Conservation (phyloP, 371 early-diverging fungal species). For the Mortierella sp. region DNA sequence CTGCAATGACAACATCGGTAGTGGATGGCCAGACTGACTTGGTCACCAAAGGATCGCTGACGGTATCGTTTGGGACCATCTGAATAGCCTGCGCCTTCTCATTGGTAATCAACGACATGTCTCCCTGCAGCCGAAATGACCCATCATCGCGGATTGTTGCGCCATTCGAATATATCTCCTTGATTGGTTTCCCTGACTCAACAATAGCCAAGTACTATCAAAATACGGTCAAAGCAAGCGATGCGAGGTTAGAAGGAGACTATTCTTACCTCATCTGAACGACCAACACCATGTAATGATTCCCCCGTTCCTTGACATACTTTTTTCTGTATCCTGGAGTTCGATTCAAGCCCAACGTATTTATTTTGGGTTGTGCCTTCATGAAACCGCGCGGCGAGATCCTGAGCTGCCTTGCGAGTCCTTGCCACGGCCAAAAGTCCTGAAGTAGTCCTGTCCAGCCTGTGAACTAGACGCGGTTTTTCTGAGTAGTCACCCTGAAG, state of each 20-base stretch:
- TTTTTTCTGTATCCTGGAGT: constrained; percentile 19
- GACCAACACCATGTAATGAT: too few relatives aligned
- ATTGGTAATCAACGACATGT: constrained; percentile 17
- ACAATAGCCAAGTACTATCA: constrained; percentile 20
- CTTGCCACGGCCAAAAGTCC: constrained; percentile 40
- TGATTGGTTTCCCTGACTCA: constrained; percentile 15
- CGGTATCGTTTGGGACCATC: background rate
- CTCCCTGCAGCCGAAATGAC: background rate
- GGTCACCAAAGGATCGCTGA: background rate
- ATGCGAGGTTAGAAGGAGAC: constrained; percentile 6
- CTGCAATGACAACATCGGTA: constrained; percentile 19
- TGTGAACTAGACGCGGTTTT: constrained; percentile 37
- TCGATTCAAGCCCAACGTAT: background rate
- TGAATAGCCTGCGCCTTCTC: constrained; percentile 20
- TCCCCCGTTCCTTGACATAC: too few relatives aligned
- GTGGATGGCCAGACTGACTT: constrained; percentile 17
- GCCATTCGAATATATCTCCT: background rate
- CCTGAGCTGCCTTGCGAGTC: constrained; percentile 43
- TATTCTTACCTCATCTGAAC: too few relatives aligned
- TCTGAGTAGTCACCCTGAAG: constrained; percentile 17
- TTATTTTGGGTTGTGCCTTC: constrained; percentile 9
- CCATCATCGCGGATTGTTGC: background rate
- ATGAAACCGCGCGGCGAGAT: constrained; percentile 29
- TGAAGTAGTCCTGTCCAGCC: constrained; percentile 42
- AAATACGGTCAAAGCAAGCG: background rate